These are phyloP conservation scores for Raphanus hybrid DNA, from an alignment of 441 rosid genomes.

Conservation along the genomic window DNA sequence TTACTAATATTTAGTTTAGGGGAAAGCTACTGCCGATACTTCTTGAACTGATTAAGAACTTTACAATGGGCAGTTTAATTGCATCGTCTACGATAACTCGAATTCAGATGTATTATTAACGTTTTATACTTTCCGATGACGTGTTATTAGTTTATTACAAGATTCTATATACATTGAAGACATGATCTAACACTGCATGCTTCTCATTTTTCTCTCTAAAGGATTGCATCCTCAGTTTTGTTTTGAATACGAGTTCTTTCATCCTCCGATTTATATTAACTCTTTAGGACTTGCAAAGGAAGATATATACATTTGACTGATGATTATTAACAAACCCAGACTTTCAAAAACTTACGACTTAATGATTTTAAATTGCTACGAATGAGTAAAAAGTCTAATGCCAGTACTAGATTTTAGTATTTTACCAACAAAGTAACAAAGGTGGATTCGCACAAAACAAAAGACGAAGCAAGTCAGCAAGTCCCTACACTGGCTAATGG, in stretches of 20 bases:
- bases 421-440: constrained; percentile 11
- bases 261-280: neutral
- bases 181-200: neutral
- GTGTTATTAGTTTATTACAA: neutral
- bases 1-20: neutral
- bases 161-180: neutral
- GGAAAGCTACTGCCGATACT: neutral
- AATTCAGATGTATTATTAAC: neutral
- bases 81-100: constrained; percentile 3
- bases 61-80: neutral
- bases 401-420: neutral
- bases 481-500: constrained; percentile 12
- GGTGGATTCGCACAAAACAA: constrained; percentile 17
- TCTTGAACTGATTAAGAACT: neutral
- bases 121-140: neutral
- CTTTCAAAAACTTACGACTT: neutral
- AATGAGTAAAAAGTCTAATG: neutral
- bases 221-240: neutral
- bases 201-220: neutral
- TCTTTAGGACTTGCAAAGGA: neutral
- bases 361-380: neutral
- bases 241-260: constrained; percentile 6
- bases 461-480: constrained; percentile 10
- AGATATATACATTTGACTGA: neutral
- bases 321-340: neutral